Conservation (phyloP, 2,329 filamentous ascomycete genomes). For the Tolypocladium paradoxum region DNA sequence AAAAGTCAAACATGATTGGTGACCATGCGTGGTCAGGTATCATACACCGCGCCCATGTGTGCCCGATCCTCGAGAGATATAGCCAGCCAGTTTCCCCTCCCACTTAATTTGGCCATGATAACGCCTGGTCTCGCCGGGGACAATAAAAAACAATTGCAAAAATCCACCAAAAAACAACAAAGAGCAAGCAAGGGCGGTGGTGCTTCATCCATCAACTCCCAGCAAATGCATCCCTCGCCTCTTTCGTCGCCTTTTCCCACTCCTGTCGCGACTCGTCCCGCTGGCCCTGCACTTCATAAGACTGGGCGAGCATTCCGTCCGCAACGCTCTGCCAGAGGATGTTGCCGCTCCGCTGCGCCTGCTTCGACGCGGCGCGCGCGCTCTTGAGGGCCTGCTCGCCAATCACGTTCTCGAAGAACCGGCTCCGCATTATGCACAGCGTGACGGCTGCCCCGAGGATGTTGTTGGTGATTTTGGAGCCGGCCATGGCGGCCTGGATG, state of each 20-base stretch:
- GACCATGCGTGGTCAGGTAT: conserved; percentile 13
- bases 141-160: conserved; percentile 6
- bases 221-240: conserved; percentile 31
- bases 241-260: conserved; percentile 29
- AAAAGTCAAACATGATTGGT: conserved; percentile 2
- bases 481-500: conserved; percentile 61
- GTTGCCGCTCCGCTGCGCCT: conserved; percentile 61
- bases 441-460: conserved; percentile 73
- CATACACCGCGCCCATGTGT: conserved; percentile 11
- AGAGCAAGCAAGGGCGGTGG: conserved; percentile 1
- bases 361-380: conserved; percentile 55
- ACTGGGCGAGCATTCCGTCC: conserved; percentile 66
- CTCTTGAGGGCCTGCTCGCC: conserved; percentile 73
- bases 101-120: not conserved
- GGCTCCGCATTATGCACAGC: conserved; percentile 73
- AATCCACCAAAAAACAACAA: conserved; percentile 5
- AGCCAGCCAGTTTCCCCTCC: conserved; percentile 2
- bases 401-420: conserved; percentile 72
- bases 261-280: conserved; percentile 28
- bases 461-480: conserved; percentile 60
- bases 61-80: conserved; percentile 5
- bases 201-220: conserved; percentile 16
- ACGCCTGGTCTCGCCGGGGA: not conserved
- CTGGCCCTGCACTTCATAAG: conserved; percentile 62
- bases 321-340: conserved; percentile 71